Base-by-base conservation (phyloP, 179 eudicot species). In the Sideroxylon spinosum region DNA sequence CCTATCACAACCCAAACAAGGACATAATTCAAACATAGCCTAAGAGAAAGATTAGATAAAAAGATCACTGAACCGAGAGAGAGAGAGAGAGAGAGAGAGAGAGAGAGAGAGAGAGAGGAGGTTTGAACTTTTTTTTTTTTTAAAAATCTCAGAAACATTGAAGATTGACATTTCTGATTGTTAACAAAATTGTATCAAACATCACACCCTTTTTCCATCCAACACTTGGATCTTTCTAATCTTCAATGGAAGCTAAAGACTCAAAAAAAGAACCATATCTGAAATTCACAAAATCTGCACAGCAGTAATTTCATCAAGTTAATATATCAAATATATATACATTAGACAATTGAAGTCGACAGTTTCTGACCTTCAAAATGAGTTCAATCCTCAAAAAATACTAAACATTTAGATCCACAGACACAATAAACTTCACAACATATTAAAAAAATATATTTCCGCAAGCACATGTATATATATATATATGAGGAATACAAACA, bases 321-420 rank as follows among this genome's bases (percentile, higher is more conserved):
- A 28, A 66, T 37, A 37, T 37, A 37, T 37, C 44, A 17, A 29
- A 67, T 25, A 65, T 26, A 65, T 4, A 68, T 22, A 63, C 19
- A 9, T 26, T 11, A 46, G 28, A 71, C 6, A 2, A 50, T 44
- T 50, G 44, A 25, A 71, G 10, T 23, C 11, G 2, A 37, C 26
- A 23, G 25, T 14, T 50, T 71, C 75, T 71, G 59, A 71, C n/a
- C 32, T 52, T 14, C 61, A 71, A 50, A 71, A 52, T 7, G 44
- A 32, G 44, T 23, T 25, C 75, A 48, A 20, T 46, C 29, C 32
- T 69, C 56, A 52, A 9, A 69, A 37, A 20, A 20, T 26, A 2
- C 23, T 69, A 3, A 49, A 49, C 19, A 20, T 69, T 69, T 48
- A 46, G 29, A 46, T 69, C 73, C 20, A 46, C 55, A 37, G 44